Base-by-base conservation (phyloP, 1,139 yeast species). In the Scheffersomyces cryptocercus region DNA sequence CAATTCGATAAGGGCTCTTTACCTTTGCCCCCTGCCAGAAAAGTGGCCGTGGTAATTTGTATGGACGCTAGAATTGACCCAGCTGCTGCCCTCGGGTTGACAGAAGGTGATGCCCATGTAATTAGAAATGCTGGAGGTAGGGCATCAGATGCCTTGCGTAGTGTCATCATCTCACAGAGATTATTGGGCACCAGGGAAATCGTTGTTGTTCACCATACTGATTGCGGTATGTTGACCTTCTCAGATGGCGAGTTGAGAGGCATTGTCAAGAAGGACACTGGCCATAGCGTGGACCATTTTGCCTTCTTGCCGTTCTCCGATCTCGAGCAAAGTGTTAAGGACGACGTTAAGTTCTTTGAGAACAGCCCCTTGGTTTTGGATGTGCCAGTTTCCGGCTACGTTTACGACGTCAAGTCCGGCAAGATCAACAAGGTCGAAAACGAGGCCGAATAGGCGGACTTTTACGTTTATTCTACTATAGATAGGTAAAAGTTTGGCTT, bases 41-140 rank as follows among this genome's bases (percentile, higher is more conserved):
- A 68, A 44, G 67, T 68, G 15, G 64, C 69, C 1, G 62, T 71
- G 16, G 62, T 71, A n/a, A 60, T 66, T 0, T 72, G 77, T 50
- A 72, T 72, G 77, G 77, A 72, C 55, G 77, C 77, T 5, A 54
- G 77, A 50, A 61, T 72, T 41, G 75, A 69, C 44, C 77, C 76
- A 4, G 73, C 73, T 1, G 64, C 56, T 28, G 59, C 66, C 1
- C 53, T 72, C n/a, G 77, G 77, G 2, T 51, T 73, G 15, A 55
- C 60, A 14, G 71, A 68, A 48, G 77, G 77, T 8, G 77, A 72
- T 42, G 75, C 74, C 6, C 77, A 71, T 52, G 73, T 72, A 10
- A 70, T 72, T 30, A 59, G 77, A 49, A 72, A 72, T 50, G 77
- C 77, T 8, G 77, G 77, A 14, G 77, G 77, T 3, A 55, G 77